These are phyloP conservation scores for Torulaspora indica DNA, from an alignment of 805 yeast species.

Conservation along the genomic window DNA sequence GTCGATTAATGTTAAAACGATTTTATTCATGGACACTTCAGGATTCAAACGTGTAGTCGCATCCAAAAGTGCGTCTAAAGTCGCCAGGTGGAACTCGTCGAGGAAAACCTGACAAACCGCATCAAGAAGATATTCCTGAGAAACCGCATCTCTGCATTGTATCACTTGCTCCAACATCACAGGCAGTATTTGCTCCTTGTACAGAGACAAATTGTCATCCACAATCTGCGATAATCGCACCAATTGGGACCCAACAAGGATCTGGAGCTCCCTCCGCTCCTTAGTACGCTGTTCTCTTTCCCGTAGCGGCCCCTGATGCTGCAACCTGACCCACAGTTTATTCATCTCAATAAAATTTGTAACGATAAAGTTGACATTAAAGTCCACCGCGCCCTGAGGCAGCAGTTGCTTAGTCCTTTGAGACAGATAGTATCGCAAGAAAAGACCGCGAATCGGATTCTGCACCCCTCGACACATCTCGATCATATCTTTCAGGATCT, in stretches of 20 bases:
- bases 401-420: constrained; percentile 62
- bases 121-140: constrained; percentile 88
- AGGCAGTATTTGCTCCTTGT: constrained; percentile 58
- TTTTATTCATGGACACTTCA: constrained; percentile 58
- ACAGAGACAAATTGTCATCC: constrained; percentile 53
- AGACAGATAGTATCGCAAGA: constrained; percentile 80
- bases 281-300: constrained; percentile 68
- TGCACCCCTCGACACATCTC: constrained; percentile 98
- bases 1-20: constrained; percentile 66
- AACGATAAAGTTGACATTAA: constrained; percentile 62
- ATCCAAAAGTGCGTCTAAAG: constrained; percentile 61
- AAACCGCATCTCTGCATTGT: constrained; percentile 86
- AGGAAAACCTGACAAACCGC: constrained; percentile 94
- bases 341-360: constrained; percentile 96
- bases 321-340: constrained; percentile 93
- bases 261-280: constrained; percentile 85
- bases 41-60: constrained; percentile 67
- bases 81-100: constrained; percentile 77
- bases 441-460: constrained; percentile 88
- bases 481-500: constrained; percentile 90
- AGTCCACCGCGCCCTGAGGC: constrained; percentile 27
- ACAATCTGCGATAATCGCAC: constrained; percentile 85
- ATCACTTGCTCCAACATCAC: constrained; percentile 81
- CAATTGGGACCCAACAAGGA: constrained; percentile 86
- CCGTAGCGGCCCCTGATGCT: constrained; percentile 88